Conservation (phyloP, 257 asterid genomes). For the Jacaranda mimosifolia region DNA sequence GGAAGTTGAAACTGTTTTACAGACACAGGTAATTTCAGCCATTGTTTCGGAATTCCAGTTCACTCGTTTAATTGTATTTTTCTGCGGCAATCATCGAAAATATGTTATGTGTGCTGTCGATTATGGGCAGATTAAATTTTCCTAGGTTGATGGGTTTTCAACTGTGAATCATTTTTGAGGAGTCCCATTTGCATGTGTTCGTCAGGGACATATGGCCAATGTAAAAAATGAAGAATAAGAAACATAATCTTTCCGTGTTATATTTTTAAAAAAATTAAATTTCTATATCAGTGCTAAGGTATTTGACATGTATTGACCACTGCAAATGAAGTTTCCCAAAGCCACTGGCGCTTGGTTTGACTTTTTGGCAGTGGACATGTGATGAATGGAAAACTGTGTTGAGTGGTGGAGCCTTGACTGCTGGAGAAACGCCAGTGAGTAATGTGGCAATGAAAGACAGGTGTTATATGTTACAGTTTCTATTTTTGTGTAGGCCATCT, state of each 20-base stretch:
- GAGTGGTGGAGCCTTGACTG: background rate
- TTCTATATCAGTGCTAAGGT: background rate
- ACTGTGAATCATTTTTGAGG: background rate
- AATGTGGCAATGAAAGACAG: too few relatives aligned
- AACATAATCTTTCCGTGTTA: background rate
- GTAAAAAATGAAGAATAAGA: background rate
- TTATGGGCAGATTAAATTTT: constrained; percentile 7
- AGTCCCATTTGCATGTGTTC: background rate
- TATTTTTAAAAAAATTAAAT: background rate
- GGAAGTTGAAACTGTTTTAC: constrained; percentile 89
- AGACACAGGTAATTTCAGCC: constrained; percentile 74
- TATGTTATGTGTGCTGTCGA: background rate
- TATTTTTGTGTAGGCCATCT: background rate
- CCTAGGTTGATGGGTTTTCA: background rate
- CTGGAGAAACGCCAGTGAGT: too few relatives aligned
- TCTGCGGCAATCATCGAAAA: background rate
- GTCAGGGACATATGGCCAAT: background rate
- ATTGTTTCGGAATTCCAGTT: constrained; percentile 11
- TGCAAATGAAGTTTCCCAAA: background rate
- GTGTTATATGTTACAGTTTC: too few relatives aligned
- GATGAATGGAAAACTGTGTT: background rate
- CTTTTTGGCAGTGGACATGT: background rate
- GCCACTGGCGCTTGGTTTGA: background rate
- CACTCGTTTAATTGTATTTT: background rate
- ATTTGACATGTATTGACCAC: background rate